These are phyloP conservation scores for Penicillium sumatraense DNA, from an alignment of 2,329 filamentous ascomycete species.

Conservation along the genomic window DNA sequence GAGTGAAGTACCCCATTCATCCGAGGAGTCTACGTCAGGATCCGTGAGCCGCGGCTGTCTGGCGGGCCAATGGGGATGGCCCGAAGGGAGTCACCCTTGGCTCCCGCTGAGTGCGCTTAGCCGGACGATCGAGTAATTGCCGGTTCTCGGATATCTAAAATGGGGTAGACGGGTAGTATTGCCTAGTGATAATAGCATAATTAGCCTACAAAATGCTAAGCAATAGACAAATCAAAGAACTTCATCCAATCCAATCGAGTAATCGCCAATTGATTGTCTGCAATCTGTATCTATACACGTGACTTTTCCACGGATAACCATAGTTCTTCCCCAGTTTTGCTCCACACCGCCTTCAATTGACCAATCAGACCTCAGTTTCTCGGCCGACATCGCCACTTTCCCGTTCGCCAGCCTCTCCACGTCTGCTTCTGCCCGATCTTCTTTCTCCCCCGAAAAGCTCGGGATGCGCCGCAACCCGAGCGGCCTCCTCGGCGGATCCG, in stretches of 20 bases:
- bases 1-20: conserved; percentile 18
- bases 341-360: background rate
- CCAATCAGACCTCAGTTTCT: conserved; percentile 16
- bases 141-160: background rate
- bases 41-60: conserved; percentile 26
- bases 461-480: conserved; percentile 27
- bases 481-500: conserved; percentile 9
- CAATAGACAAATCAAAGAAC: no score
- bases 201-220: background rate
- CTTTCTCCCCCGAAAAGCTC: conserved; percentile 7
- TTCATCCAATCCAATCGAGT: background rate
- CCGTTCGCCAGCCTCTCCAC: conserved; percentile 1
- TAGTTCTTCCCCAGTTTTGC: background rate
- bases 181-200: background rate
- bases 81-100: no score
- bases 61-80: conserved; percentile 18
- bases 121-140: conserved; percentile 9
- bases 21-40: conserved; percentile 31
- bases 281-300: background rate
- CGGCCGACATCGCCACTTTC: conserved; percentile 28
- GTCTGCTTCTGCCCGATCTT: background rate
- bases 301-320: conserved; percentile 31
- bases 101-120: no score
- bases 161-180: background rate
- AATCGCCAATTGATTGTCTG: background rate